phyloP scores from a whole-genome alignment of 2,329 filamentous ascomycete species.

The Clonostachys rhizophaga region DNA sequence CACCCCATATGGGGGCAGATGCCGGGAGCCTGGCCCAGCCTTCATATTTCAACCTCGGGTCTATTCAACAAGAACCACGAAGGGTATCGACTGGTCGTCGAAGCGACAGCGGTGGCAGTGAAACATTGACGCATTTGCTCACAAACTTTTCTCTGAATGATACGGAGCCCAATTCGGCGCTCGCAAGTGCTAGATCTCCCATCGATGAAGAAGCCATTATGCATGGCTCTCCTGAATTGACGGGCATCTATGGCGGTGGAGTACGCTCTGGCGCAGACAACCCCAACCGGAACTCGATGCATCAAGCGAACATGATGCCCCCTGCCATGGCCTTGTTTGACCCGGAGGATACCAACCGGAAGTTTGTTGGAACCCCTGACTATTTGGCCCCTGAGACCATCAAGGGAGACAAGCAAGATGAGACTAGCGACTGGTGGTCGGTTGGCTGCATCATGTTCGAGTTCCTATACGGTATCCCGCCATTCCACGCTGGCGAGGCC shows the following conservation, averaged over 20 bases:
- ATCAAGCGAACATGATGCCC: slow-evolving; percentile 67
- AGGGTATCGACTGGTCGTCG: slow-evolving; percentile 71
- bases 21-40: slow-evolving; percentile 67
- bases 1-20: slow-evolving; percentile 80
- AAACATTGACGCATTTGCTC: slow-evolving; percentile 79
- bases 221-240: slow-evolving; percentile 73
- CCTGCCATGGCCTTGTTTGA: slow-evolving; percentile 95
- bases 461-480: slow-evolving; percentile 87
- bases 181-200: slow-evolving; percentile 49
- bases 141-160: slow-evolving; percentile 69
- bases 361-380: slow-evolving; percentile 95
- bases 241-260: slow-evolving; percentile 17
- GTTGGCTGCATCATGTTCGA: slow-evolving; percentile 98
- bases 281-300: slow-evolving; percentile 23
- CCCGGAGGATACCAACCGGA: slow-evolving; percentile 85
- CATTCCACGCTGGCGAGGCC: slow-evolving; percentile 85
- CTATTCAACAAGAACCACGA: slow-evolving; percentile 52
- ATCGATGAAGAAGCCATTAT: slow-evolving; percentile 74
- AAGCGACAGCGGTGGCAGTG: slow-evolving; percentile 90
- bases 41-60: slow-evolving; percentile 82
- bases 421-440: slow-evolving; percentile 99
- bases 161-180: slow-evolving; percentile 27
- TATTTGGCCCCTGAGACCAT: slow-evolving; percentile 97
- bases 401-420: slow-evolving; percentile 89
- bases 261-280: slow-evolving; percentile 20